Percentiles rank a stretch among this genome's conserved stretches.
Evolutionary conservation across 768 basidiomycete species (phyloP).

Genomic region (Podaxis mareebaensis): DNA sequence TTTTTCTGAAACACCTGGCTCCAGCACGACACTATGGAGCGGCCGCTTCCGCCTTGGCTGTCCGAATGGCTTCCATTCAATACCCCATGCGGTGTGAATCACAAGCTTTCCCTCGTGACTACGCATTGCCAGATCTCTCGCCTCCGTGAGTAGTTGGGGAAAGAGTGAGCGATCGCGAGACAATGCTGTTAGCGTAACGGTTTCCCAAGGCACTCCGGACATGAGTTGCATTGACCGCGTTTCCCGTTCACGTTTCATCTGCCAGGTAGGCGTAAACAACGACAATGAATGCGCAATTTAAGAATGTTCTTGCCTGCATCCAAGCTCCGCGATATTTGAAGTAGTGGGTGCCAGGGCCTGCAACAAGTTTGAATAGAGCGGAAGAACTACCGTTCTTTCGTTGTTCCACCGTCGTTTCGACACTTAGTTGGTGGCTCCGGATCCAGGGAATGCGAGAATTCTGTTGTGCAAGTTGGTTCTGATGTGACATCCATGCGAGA

Average conservation of each 20-base stretch:
- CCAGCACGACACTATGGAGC: conserved; percentile 85
- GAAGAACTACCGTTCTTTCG: conserved; percentile 89
- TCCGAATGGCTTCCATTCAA: conserved; percentile 95
- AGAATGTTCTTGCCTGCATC: conserved; percentile 74
- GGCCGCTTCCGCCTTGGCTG: conserved; percentile 86
- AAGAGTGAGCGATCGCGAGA: conserved; percentile 86
- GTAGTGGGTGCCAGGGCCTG: conserved; percentile 93
- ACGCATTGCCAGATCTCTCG: conserved; percentile 83
- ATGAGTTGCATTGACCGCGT: conserved; percentile 88
- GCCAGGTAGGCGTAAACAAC: conserved; percentile 20
- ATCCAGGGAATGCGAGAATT: conserved; percentile 45
- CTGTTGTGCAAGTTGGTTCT: conserved; percentile 35
- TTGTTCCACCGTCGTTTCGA: conserved; percentile 89
- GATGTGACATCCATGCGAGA: conserved; percentile 90
- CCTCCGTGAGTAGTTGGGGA: conserved; percentile 78
- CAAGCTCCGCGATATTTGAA: conserved; percentile 89
- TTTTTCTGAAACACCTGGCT: conserved; percentile 76
- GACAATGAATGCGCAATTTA: conserved; percentile 4
- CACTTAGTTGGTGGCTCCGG: conserved; percentile 89
- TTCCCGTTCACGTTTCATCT: conserved; percentile 96
- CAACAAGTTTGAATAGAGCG: conserved; percentile 90
- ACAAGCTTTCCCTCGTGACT: conserved; percentile 93
- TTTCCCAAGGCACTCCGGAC: conserved; percentile 96
- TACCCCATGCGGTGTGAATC: conserved; percentile 95
- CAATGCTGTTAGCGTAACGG: conserved; percentile 89